phyloP scores from a whole-genome alignment of 106 monocot species.

The Dendrobium catenatum region DNA sequence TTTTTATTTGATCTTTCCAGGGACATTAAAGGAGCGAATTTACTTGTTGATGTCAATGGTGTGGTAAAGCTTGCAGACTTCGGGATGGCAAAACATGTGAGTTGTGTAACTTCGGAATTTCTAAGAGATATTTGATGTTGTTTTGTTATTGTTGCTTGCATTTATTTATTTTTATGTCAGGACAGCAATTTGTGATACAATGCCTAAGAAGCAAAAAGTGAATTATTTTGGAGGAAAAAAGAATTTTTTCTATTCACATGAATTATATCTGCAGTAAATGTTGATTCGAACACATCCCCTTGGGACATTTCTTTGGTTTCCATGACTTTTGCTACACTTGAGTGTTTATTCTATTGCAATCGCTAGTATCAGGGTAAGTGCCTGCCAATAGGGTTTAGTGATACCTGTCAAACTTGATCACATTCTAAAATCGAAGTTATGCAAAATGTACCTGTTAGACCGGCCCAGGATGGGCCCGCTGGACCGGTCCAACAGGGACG shows the following conservation, averaged over 20 bases:
- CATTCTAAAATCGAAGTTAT: too few relatives aligned
- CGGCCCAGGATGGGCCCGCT: too few relatives aligned
- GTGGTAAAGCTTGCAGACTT: constrained; percentile 98
- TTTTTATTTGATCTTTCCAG: constrained; percentile 28
- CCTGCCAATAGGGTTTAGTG: too few relatives aligned
- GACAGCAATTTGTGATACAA: background rate
- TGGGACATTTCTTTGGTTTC: background rate
- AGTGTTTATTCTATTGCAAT: background rate
- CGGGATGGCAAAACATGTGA: constrained; percentile 96
- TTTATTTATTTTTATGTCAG: background rate
- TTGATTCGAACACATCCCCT: background rate
- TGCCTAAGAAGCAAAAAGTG: background rate
- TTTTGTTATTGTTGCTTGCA: background rate
- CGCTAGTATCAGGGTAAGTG: background rate
- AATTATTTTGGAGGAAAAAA: background rate
- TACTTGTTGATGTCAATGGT: constrained; percentile 78
- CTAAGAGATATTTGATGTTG: background rate
- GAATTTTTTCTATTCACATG: background rate
- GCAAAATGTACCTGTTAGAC: too few relatives aligned
- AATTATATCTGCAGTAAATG: background rate
- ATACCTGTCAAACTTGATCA: too few relatives aligned
- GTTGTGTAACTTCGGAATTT: constrained; percentile 9
- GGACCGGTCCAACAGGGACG: too few relatives aligned
- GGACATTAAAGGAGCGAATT: constrained; percentile 97
- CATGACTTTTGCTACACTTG: background rate